Evolutionary conservation across 495 filamentous ascomycete genomes (phyloP).

Genomic region (Penicillium alfredii): DNA sequence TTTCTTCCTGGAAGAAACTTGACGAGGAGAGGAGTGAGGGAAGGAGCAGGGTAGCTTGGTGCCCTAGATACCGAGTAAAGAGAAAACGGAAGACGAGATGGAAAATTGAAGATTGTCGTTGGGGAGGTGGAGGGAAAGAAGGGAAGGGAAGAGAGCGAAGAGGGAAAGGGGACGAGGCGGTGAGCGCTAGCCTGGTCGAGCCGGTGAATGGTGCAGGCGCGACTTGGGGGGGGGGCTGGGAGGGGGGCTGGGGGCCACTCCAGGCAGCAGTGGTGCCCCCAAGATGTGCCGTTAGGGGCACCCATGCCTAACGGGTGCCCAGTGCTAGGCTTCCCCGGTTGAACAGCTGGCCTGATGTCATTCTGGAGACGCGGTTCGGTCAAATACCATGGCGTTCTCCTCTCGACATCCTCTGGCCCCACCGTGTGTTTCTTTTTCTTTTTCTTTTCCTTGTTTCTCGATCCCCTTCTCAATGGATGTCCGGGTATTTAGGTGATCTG

Average conservation of each 20-base stretch:
- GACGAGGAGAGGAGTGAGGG: slow-evolving; percentile 36
- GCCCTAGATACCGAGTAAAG: slow-evolving; percentile 64
- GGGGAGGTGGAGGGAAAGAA: slow-evolving; percentile 12
- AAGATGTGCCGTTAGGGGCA: too few species aligned
- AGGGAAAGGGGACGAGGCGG: slow-evolving; percentile 21
- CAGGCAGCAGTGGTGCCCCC: too few species aligned
- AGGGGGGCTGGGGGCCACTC: too few species aligned
- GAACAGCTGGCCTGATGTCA: slow-evolving; percentile 21
- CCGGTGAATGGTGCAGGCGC: slow-evolving; percentile 1
- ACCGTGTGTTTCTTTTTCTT: neutral
- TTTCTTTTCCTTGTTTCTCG: neutral
- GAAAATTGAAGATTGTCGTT: slow-evolving; percentile 21
- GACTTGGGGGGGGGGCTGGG: slow-evolving; percentile 1
- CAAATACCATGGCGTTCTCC: slow-evolving; percentile 10
- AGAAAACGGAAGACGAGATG: slow-evolving; percentile 23
- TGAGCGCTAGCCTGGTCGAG: slow-evolving; percentile 17
- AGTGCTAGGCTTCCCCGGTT: too few species aligned
- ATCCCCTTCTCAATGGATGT: too few species aligned
- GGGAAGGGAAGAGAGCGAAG: slow-evolving; percentile 14
- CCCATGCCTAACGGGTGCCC: too few species aligned
- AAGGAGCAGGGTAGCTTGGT: slow-evolving; percentile 78
- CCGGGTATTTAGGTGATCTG: too few species aligned
- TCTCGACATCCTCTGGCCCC: slow-evolving; percentile 4
- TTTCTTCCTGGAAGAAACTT: slow-evolving; percentile 51
- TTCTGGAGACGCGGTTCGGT: slow-evolving; percentile 16